A percentile compares a stretch with the other conserved stretches of the same genome.
Evolutionary conservation across 2,329 filamentous ascomycete genomes (phyloP).

Genomic region (Mycosphaerella sp.): DNA sequence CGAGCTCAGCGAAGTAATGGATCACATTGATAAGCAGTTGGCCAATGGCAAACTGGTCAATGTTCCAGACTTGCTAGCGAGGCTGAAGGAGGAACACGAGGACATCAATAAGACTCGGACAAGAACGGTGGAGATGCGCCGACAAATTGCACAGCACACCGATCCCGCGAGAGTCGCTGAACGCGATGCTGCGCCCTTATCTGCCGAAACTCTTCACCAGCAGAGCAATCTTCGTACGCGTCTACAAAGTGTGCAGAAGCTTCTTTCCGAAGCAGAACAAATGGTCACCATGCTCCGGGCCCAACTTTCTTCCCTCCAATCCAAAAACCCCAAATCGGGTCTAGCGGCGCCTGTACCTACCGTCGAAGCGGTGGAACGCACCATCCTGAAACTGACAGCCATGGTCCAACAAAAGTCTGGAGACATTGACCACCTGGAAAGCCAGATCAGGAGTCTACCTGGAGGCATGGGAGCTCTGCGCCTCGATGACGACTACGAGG

Average conservation of each 20-base stretch:
- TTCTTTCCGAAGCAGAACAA: constrained; percentile 73
- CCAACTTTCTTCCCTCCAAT: constrained; percentile 55
- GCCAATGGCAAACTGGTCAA: constrained; percentile 62
- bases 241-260: constrained; percentile 66
- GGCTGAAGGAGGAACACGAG: constrained; percentile 57
- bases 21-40: constrained; percentile 57
- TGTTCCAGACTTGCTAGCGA: constrained; percentile 60
- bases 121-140: constrained; percentile 71
- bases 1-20: constrained; percentile 49
- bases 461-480: constrained; percentile 28
- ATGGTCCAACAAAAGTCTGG: constrained; percentile 89
- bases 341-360: constrained; percentile 59
- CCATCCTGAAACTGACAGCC: constrained; percentile 83
- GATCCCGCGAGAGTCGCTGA: constrained; percentile 62
- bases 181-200: constrained; percentile 65
- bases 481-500: constrained; percentile 30
- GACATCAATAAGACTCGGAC: constrained; percentile 66
- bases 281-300: constrained; percentile 71
- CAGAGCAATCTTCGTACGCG: constrained; percentile 75
- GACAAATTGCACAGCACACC: constrained; percentile 61
- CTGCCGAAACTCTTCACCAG: constrained; percentile 72
- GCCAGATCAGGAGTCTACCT: constrained; percentile 67
- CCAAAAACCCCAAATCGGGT: constrained; percentile 14
- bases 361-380: constrained; percentile 84
- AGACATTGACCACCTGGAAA: constrained; percentile 84